Conservation (phyloP, 1,284 basidiomycete genomes). For the Ceratobasidium sp. region DNA sequence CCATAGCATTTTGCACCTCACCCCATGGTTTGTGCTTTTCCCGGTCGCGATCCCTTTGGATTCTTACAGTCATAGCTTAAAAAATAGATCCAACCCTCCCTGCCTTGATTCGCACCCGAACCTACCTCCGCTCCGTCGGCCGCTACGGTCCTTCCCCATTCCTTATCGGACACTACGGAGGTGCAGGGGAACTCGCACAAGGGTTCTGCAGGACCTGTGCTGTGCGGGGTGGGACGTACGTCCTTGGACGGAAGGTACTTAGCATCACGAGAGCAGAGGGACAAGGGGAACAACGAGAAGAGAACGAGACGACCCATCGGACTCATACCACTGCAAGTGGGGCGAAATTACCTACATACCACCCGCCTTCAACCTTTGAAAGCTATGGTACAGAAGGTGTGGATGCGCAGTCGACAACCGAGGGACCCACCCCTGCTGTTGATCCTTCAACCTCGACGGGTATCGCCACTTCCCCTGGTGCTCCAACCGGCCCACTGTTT, state of each 20-base stretch:
- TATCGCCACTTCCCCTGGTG: conserved; percentile 42
- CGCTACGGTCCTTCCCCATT: conserved; percentile 92
- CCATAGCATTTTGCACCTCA: conserved; percentile 73
- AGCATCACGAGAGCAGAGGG: conserved; percentile 56
- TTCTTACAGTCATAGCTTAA: conserved; percentile 23
- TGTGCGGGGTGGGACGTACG: conserved; percentile 85
- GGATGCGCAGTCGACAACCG: conserved; percentile 27
- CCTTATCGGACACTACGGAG: conserved; percentile 94
- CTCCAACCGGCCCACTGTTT: conserved; percentile 19
- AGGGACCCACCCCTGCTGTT: conserved; percentile 14
- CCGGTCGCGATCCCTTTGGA: conserved; percentile 24
- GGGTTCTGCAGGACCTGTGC: conserved; percentile 90
- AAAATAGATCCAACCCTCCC: conserved; percentile 69
- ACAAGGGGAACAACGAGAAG: conserved; percentile 11
- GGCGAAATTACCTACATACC: conserved; percentile 38
- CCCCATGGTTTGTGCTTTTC: conserved; percentile 59
- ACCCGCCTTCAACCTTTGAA: conserved; percentile 43
- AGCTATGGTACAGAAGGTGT: conserved; percentile 43
- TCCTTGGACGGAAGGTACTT: conserved; percentile 72
- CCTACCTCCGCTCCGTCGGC: conserved; percentile 83
- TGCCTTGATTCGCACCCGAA: conserved; percentile 72
- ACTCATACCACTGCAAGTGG: conserved; percentile 1
- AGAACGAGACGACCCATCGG: conserved; percentile 24
- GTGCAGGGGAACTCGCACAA: conserved; percentile 90
- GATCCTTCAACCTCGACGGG: conserved; percentile 42